phyloP scores from a whole-genome alignment of 768 basidiomycete genomes.

The Suillus brevipes region DNA sequence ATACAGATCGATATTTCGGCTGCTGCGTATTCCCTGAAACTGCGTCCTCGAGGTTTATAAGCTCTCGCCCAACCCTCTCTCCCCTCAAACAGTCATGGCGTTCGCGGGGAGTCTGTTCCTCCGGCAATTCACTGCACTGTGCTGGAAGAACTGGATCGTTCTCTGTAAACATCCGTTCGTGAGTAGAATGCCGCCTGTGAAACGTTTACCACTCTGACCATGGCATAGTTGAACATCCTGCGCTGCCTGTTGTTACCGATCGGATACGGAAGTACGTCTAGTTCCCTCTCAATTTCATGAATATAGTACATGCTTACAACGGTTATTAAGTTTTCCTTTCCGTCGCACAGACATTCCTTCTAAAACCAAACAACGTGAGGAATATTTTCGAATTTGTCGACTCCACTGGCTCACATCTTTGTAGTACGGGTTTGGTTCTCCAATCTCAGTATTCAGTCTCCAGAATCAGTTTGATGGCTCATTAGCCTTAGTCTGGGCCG shows the following conservation, averaged over 20 bases:
- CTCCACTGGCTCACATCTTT: not conserved
- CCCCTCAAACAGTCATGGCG: not conserved
- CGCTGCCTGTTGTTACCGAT: slow-evolving; percentile 66
- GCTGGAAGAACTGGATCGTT: slow-evolving; percentile 77
- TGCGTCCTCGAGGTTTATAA: not conserved
- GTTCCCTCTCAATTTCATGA: not conserved
- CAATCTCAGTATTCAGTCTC: slow-evolving; percentile 50
- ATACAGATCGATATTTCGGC: not conserved
- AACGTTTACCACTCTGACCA: slow-evolving; percentile 7
- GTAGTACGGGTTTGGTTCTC: slow-evolving; percentile 65
- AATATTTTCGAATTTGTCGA: not conserved
- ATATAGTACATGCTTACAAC: not conserved
- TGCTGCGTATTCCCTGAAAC: not conserved
- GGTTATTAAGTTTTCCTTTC: slow-evolving; percentile 51
- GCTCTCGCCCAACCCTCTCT: not conserved
- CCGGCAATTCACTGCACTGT: slow-evolving; percentile 59
- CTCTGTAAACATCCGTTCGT: slow-evolving; percentile 66
- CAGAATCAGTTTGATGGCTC: slow-evolving; percentile 53
- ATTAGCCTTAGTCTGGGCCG: slow-evolving; percentile 62
- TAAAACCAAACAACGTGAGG: slow-evolving; percentile 59
- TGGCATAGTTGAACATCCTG: slow-evolving; percentile 51
- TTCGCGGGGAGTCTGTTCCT: slow-evolving; percentile 44
- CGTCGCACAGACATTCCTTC: slow-evolving; percentile 59
- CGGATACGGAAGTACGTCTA: slow-evolving; percentile 47
- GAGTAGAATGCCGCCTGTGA: slow-evolving; percentile 24